These are phyloP conservation scores for Suillus fuscotomentosus DNA, from an alignment of 768 basidiomycete genomes.

Conservation along the genomic window DNA sequence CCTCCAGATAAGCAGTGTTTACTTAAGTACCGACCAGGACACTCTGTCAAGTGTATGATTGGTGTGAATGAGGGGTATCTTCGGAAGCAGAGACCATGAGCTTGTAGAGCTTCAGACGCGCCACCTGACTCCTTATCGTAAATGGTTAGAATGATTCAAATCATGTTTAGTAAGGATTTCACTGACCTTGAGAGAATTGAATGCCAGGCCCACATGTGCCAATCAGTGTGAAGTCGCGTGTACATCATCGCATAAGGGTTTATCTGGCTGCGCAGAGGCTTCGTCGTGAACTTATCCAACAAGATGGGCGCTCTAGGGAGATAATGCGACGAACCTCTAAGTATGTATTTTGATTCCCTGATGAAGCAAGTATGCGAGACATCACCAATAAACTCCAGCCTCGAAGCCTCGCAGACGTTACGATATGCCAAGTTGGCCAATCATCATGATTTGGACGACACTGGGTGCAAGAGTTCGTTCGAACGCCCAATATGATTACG, in stretches of 20 bases:
- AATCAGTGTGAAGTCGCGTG: background rate
- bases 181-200: background rate
- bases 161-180: background rate
- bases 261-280: background rate
- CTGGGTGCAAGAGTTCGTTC: background rate
- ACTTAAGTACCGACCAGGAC: background rate
- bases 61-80: background rate
- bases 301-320: background rate
- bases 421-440: background rate
- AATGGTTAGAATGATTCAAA: background rate
- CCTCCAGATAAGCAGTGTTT: background rate
- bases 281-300: background rate
- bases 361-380: background rate
- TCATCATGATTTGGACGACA: no score
- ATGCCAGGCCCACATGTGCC: background rate
- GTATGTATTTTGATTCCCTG: background rate
- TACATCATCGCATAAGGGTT: background rate
- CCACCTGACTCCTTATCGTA: slow-evolving; percentile 2
- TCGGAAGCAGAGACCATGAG: background rate
- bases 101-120: background rate
- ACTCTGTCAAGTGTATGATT: background rate
- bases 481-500: background rate
- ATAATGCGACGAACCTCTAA: background rate
- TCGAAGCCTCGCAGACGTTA: background rate
- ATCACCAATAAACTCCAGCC: background rate